Base-by-base conservation (phyloP, 2,329 filamentous ascomycete genomes). In the Chaetomiaceae sp. region DNA sequence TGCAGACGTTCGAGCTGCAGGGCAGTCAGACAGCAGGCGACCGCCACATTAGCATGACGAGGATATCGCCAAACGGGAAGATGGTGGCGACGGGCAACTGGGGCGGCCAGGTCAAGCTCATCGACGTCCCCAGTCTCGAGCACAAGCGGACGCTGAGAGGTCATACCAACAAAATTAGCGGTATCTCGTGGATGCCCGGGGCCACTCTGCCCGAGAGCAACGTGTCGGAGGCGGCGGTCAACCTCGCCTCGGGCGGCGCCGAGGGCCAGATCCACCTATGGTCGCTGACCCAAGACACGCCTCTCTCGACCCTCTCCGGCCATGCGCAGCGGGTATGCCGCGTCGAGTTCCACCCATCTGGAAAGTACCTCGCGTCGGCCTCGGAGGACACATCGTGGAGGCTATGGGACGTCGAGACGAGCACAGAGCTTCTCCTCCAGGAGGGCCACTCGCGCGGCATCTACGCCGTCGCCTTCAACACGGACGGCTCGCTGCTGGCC, bases 311-410 rank as follows among this genome's bases (percentile, higher is more conserved):
- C 0, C 76, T 97, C 0, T 80, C 85, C 22, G 94, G 92, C 1
- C 94, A 99, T 66, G 85, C 82, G 4, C 88, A 88, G 50, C 85
- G 94, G 57, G 91, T 99, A 8, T 96, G 91, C 64, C 84, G 92
- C 53, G 87, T 95, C 12, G 94, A 96, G 55, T 96, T 97, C 65
- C 94, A 99, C 62, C 94, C 94, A 0, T 95, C 89, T 0, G 92
- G 92, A 3, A 81, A 81, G 57, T 97, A 92, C 65, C 76, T 97
- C 6, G 94, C 92, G 5, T 96, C 91, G 1, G 94, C 94, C 6
- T 96, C 91, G 0, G 94, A 94, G 64, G 94, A 99, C 67, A 96
- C 91, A 2, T 96, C 94, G 0, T 99, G 94, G 94, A 84, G 92
- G 40, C 76, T 99, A 31, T 99, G 94, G 92, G 92, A 97, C 67